A percentile compares a stretch with the other conserved stretches of the same genome.
Evolutionary conservation across 352 stramenopile species (phyloP).

Genomic region (Pythium graminicola): DNA sequence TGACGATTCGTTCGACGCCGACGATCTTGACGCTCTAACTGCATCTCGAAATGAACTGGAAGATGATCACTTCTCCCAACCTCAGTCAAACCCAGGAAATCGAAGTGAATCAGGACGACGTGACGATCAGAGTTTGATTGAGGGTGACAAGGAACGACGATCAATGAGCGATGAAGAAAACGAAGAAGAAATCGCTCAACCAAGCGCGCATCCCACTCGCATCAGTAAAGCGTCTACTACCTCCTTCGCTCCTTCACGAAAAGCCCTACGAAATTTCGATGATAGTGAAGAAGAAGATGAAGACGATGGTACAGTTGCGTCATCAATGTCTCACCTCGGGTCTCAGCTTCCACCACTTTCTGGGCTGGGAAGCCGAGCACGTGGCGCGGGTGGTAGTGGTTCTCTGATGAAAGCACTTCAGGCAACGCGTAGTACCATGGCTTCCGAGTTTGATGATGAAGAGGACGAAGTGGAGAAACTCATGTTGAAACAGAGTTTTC

Average conservation of each 20-base stretch:
- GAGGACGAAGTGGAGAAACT: slow-evolving; percentile 32
- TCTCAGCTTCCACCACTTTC: slow-evolving; percentile 9
- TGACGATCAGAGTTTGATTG: not conserved
- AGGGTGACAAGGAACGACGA: not conserved
- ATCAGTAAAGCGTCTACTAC: no score
- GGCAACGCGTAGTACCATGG: slow-evolving; percentile 9
- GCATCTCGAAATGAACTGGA: not conserved
- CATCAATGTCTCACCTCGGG: not conserved
- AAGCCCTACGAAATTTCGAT: slow-evolving; percentile 12
- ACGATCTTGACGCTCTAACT: not conserved
- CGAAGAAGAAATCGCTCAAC: not conserved
- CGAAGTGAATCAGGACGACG: not conserved
- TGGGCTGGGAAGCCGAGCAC: not conserved
- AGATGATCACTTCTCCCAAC: not conserved
- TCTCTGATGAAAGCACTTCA: slow-evolving; percentile 21
- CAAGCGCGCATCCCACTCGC: no score
- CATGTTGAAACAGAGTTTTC: slow-evolving; percentile 10
- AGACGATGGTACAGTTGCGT: not conserved
- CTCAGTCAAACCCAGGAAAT: not conserved
- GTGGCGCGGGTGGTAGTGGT: not conserved
- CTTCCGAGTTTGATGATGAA: slow-evolving; percentile 24
- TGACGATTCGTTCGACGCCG: not conserved
- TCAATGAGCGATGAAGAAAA: not conserved
- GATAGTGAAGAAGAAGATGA: slow-evolving; percentile 20
- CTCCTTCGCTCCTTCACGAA: not conserved